Evolutionary conservation across 345 rosid species (phyloP), one percentile per base, ranked within the genome.

Genomic region (Murraya koenigii): DNA sequence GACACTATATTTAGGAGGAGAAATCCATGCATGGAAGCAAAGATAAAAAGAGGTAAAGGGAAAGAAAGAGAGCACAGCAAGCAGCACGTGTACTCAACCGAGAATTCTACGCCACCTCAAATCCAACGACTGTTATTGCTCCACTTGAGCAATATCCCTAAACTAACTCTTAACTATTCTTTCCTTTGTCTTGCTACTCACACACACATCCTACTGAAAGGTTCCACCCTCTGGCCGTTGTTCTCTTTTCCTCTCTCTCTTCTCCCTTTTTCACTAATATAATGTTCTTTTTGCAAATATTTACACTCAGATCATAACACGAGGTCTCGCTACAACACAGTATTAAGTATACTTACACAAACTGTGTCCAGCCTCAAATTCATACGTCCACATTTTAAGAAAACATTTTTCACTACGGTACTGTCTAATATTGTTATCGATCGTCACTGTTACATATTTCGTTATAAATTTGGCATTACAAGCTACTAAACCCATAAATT

Each of bases 11-110:
- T 83, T 81, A 78, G 85, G 90, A 86, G 92, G 86, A 87, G 89
- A 89, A 89, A 84, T 85, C 90, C 87, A 89, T 87, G 92, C 92
- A 87, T 69, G 85, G 87, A 89, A 89, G 92, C 89, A 86, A 87
- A 84, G 86, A 80, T 74, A 22, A 78, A 81, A 60, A 77, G 76
- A 78, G 69, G 80, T 41, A 65, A 80, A 81, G 65, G 47, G 63
- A 79, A 82, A 65, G 49, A 62, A 72, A 72, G 63, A 75, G 55
- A 58, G 44, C n/a, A n/a, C 11, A 32, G 56, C 56, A 52, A 28
- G 79, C 44, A 85, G 88, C 90, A 89, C 90, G 88, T 87, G 89
- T 82, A 89, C 81, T 80, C 76, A 78, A 77, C 84, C 76, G 81
- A 87, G 82, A 77, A 79, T 84, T 81, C 58, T 80, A 80, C 86